Conservation (phyloP, 148 eudicot genomes). For the Rhododendron mucronatum region DNA sequence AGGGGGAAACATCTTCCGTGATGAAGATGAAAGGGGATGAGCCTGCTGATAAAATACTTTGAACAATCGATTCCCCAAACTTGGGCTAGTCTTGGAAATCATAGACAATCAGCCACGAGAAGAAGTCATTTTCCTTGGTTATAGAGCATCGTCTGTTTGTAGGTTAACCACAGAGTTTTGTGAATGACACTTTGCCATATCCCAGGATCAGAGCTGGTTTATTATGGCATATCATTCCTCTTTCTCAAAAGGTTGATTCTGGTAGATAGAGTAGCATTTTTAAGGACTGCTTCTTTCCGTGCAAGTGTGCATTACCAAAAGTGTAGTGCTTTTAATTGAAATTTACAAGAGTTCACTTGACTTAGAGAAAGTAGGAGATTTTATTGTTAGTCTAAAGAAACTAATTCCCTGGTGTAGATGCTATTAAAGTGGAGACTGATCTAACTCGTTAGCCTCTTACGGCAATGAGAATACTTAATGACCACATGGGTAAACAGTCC, state of each 20-base stretch:
- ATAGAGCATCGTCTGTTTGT: not conserved
- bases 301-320: not conserved
- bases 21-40: conserved; percentile 34
- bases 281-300: not conserved
- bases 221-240: not conserved
- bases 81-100: not conserved
- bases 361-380: not conserved
- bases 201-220: not conserved
- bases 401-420: not conserved
- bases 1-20: conserved; percentile 27
- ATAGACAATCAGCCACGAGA: not conserved
- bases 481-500: not conserved
- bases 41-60: conserved; percentile 16
- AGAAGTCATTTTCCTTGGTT: not conserved
- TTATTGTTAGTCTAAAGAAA: not conserved
- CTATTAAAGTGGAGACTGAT: not conserved
- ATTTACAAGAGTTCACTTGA: not conserved
- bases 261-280: not conserved
- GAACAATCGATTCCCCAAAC: not conserved
- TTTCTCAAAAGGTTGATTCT: not conserved
- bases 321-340: not conserved
- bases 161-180: not conserved
- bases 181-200: not conserved
- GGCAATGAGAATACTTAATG: not conserved
- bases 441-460: not conserved